Evolutionary conservation across 352 stramenopile species (phyloP).

Genomic region (Globisporangium parvum): DNA sequence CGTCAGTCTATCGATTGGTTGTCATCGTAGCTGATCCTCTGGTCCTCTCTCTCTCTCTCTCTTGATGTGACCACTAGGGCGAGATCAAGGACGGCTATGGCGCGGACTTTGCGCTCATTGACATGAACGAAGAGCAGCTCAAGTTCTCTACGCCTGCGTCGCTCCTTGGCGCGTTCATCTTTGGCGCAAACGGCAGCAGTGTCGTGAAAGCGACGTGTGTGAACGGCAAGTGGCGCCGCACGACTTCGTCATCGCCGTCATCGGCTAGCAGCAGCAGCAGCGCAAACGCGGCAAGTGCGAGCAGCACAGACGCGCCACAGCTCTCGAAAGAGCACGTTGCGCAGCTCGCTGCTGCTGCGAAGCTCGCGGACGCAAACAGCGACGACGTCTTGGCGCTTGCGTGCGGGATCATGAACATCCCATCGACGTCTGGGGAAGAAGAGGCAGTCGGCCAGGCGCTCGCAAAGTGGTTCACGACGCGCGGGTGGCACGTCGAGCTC

Average conservation of each 20-base stretch:
- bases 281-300: background rate
- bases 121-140: constrained; percentile 65
- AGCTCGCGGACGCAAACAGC: constrained; percentile 47
- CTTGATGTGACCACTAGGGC: constrained; percentile 28
- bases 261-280: constrained; percentile 5
- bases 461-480: constrained; percentile 50
- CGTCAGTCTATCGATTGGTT: background rate
- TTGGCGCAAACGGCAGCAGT: constrained; percentile 59
- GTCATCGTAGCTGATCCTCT: too few species aligned
- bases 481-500: constrained; percentile 68
- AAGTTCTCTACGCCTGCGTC: constrained; percentile 53
- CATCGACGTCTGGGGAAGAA: constrained; percentile 71
- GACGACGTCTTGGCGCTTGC: constrained; percentile 59
- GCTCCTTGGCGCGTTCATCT: constrained; percentile 63
- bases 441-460: constrained; percentile 60
- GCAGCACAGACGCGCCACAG: constrained; percentile 6
- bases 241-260: constrained; percentile 30
- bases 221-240: constrained; percentile 53
- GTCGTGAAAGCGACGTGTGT: constrained; percentile 70
- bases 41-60: too few species aligned
- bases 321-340: constrained; percentile 36
- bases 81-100: constrained; percentile 59
- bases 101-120: constrained; percentile 66
- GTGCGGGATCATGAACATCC: constrained; percentile 63
- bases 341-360: constrained; percentile 39